Conservation (phyloP, 768 basidiomycete species). For the Artomyces pyxidatus region DNA sequence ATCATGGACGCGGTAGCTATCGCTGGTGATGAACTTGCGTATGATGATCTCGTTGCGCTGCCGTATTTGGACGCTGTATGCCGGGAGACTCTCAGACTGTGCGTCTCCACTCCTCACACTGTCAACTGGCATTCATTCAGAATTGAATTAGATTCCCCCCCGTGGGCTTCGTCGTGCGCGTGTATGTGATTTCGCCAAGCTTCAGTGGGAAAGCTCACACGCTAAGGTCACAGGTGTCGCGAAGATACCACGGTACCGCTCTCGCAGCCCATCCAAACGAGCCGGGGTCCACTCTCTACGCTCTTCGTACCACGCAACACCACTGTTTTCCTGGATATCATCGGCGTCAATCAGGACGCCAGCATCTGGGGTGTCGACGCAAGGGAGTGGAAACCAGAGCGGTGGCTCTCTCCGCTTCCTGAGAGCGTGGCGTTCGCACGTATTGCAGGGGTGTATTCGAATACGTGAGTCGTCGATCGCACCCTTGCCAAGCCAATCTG, state of each 20-base stretch:
- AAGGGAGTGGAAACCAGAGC: constrained; percentile 21
- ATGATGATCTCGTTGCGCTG: constrained; percentile 31
- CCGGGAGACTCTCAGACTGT: constrained; percentile 39
- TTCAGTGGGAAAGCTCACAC: neutral
- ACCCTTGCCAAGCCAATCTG: neutral
- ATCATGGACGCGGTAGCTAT: constrained; percentile 18
- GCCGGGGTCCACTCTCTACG: neutral
- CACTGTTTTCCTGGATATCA: neutral
- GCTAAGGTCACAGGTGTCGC: constrained; percentile 25
- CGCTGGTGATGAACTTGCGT: constrained; percentile 18
- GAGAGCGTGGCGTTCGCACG: constrained; percentile 14
- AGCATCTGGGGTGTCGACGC: neutral
- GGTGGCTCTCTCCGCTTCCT: constrained; percentile 23
- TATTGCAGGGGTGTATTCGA: constrained; percentile 22
- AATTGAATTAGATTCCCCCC: neutral
- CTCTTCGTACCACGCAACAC: neutral
- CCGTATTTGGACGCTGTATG: constrained; percentile 39
- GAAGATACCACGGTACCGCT: constrained; percentile 27
- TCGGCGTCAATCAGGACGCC: neutral
- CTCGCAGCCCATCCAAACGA: neutral
- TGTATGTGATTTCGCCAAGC: neutral
- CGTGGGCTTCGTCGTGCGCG: neutral
- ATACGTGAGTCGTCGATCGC: constrained; percentile 7
- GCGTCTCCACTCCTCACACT: neutral
- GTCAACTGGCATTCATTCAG: too few species aligned